Evolutionary conservation across 305 asterid genomes (phyloP).

Genomic region (Rubia tinctorum): DNA sequence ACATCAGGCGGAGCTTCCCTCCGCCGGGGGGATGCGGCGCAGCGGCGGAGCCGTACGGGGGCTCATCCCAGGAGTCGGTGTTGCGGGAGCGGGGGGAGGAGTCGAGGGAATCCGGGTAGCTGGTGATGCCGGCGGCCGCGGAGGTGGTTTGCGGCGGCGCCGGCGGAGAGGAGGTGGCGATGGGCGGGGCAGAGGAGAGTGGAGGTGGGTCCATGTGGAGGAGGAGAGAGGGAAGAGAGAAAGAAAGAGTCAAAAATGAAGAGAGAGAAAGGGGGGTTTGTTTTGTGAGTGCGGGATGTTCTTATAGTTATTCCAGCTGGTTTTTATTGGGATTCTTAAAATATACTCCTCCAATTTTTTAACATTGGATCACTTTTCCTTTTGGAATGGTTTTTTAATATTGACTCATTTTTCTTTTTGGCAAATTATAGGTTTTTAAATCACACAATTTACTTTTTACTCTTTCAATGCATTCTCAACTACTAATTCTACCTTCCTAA

Average conservation of each 20-base stretch:
- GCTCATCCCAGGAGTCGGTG: constrained; percentile 46
- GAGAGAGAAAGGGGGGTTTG: not conserved
- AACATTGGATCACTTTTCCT: too few relatives aligned
- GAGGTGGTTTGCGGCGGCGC: constrained; percentile 23
- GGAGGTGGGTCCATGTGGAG: constrained; percentile 26
- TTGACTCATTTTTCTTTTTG: too few relatives aligned
- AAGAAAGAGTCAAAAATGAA: not conserved
- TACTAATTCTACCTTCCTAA: too few relatives aligned
- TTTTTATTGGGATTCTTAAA: constrained; percentile 25
- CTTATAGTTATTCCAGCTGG: constrained; percentile 24
- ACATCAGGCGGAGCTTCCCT: constrained; percentile 49
- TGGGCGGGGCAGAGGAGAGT: constrained; percentile 41
- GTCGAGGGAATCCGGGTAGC: constrained; percentile 34
- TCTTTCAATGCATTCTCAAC: too few relatives aligned
- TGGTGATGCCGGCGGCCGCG: constrained; percentile 11
- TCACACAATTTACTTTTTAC: too few relatives aligned
- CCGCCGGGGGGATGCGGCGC: constrained; percentile 34
- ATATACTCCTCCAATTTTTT: too few relatives aligned
- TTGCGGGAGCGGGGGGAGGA: constrained; percentile 55
- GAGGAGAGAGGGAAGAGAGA: not conserved
- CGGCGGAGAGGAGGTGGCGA: constrained; percentile 27
- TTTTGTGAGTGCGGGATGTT: constrained; percentile 13
- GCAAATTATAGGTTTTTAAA: too few relatives aligned
- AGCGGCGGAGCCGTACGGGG: constrained; percentile 30
- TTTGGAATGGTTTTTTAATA: too few relatives aligned